Evolutionary conservation across 768 basidiomycete genomes (phyloP).

Genomic region (Leccinum sublutescens): DNA sequence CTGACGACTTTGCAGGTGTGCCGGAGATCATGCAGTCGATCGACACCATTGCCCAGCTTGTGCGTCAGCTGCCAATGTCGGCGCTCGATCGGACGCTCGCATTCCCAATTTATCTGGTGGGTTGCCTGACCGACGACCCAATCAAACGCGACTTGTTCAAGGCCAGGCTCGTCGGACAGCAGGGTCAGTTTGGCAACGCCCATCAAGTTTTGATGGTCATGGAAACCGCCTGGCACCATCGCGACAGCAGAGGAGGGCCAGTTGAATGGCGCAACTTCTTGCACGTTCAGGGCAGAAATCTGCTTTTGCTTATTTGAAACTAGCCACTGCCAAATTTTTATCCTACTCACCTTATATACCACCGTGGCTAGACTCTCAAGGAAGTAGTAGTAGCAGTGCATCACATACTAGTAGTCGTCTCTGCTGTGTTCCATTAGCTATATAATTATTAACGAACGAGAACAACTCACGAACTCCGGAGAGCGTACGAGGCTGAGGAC

Average conservation of each 20-base stretch:
- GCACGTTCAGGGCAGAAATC: conserved; percentile 31
- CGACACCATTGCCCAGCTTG: conserved; percentile 48
- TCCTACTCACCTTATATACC: conserved; percentile 18
- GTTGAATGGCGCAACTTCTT: conserved; percentile 61
- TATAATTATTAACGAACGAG: conserved; percentile 1
- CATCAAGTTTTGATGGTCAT: conserved; percentile 57
- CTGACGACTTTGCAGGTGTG: conserved; percentile 48
- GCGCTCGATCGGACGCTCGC: conserved; percentile 64
- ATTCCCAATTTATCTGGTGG: conserved; percentile 73
- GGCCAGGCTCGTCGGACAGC: conserved; percentile 49
- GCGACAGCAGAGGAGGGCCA: conserved; percentile 51
- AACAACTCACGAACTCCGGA: conserved; percentile 1
- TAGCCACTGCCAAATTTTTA: conserved; percentile 10
- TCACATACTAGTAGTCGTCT: conserved; percentile 8
- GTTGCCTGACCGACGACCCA: conserved; percentile 69
- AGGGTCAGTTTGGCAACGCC: conserved; percentile 59
- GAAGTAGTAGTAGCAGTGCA: conserved; percentile 14
- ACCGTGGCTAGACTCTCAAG: not conserved
- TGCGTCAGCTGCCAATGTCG: conserved; percentile 55
- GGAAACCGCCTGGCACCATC: conserved; percentile 69
- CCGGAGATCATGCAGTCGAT: conserved; percentile 66
- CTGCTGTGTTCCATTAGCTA: conserved; percentile 13
- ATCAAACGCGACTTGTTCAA: conserved; percentile 58
- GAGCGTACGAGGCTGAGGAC: not conserved
- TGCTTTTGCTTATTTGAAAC: conserved; percentile 31